phyloP scores from a whole-genome alignment of 345 rosid species.

The Erodium maritimum region DNA sequence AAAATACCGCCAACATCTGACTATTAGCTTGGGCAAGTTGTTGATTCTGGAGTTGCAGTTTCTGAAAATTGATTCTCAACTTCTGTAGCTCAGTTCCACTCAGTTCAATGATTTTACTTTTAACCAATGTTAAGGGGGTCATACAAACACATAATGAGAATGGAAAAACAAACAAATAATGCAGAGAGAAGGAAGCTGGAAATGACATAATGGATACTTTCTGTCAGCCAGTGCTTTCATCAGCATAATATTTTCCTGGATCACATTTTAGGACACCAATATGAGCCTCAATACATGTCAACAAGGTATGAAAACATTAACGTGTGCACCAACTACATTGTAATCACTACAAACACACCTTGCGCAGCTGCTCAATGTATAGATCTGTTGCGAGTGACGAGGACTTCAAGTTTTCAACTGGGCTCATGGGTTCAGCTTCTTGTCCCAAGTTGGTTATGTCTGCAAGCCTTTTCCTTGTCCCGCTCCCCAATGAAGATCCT shows the following conservation, averaged over 20 bases:
- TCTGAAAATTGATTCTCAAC: slow-evolving; percentile 37
- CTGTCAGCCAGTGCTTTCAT: slow-evolving; percentile 36
- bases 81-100: slow-evolving; percentile 44
- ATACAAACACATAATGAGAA: slow-evolving; percentile 6
- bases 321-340: background rate
- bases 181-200: background rate
- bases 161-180: background rate
- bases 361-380: slow-evolving; percentile 32
- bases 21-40: slow-evolving; percentile 52
- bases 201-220: slow-evolving; percentile 27
- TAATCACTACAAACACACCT: slow-evolving; percentile 15
- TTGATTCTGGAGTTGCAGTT: slow-evolving; percentile 49
- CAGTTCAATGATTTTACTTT: slow-evolving; percentile 48
- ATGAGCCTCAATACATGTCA: slow-evolving; percentile 7
- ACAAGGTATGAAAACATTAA: background rate
- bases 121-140: slow-evolving; percentile 4
- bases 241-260: slow-evolving; percentile 48
- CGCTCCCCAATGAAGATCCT: slow-evolving; percentile 20
- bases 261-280: slow-evolving; percentile 8
- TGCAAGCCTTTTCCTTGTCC: slow-evolving; percentile 30
- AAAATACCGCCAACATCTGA: slow-evolving; percentile 43
- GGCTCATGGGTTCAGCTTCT: slow-evolving; percentile 14
- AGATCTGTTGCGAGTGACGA: slow-evolving; percentile 20
- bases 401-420: slow-evolving; percentile 20
- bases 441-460: slow-evolving; percentile 49